phyloP scores from a whole-genome alignment of 2,329 filamentous ascomycete genomes.

The Cytospora chrysosperma region DNA sequence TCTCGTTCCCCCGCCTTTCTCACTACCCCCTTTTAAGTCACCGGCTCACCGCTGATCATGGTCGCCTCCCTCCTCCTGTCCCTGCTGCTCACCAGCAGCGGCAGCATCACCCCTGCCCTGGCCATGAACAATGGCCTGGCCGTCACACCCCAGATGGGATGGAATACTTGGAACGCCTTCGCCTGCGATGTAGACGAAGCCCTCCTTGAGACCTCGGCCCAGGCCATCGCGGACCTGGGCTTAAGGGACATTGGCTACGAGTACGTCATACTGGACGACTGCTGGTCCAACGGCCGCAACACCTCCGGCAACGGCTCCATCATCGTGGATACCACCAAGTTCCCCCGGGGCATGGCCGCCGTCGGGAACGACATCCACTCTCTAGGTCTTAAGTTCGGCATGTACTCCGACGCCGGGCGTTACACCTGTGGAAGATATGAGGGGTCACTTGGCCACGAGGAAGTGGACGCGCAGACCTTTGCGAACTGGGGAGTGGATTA shows the following conservation, averaged over 20 bases:
- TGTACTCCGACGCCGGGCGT: constrained; percentile 43
- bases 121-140: constrained; percentile 21
- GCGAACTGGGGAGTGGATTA: constrained; percentile 54
- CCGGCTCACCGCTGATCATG: background rate
- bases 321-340: constrained; percentile 35
- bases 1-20: too few species aligned
- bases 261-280: constrained; percentile 36
- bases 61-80: background rate
- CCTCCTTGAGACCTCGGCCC: constrained; percentile 25
- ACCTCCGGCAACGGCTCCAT: constrained; percentile 30
- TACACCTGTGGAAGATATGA: constrained; percentile 51
- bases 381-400: constrained; percentile 39
- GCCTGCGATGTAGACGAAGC: constrained; percentile 27
- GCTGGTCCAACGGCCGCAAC: constrained; percentile 35
- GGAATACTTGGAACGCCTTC: constrained; percentile 29
- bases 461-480: constrained; percentile 51
- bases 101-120: background rate
- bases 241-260: constrained; percentile 32
- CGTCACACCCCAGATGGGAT: constrained; percentile 25
- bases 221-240: constrained; percentile 30
- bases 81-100: constrained; percentile 16
- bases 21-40: background rate
- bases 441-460: constrained; percentile 51
- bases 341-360: constrained; percentile 37
- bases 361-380: constrained; percentile 37